Conservation (phyloP, 352 stramenopile genomes). For the Globisporangium cylindrosporum region DNA sequence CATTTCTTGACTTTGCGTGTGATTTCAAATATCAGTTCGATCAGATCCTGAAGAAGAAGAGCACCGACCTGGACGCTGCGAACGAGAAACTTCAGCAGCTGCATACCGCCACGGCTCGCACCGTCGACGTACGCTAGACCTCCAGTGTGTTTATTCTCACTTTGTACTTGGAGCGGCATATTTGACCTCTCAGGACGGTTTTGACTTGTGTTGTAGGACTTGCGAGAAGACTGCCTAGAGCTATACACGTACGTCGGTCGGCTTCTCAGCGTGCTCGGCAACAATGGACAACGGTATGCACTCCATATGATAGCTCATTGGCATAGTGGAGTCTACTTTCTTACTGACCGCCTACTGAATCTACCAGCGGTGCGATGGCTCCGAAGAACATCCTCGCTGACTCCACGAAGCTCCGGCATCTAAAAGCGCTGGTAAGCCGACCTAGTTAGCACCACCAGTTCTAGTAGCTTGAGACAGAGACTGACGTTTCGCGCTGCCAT, state of each 20-base stretch:
- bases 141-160: not conserved
- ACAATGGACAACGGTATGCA: conserved; percentile 19
- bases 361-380: conserved; percentile 11
- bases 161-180: not conserved
- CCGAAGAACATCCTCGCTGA: conserved; percentile 82
- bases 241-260: conserved; percentile 62
- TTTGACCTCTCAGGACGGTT: not conserved
- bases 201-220: conserved; percentile 29
- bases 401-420: conserved; percentile 52
- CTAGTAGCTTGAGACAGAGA: not conserved
- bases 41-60: conserved; percentile 56
- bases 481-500: not conserved
- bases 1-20: not conserved
- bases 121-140: conserved; percentile 38
- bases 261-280: conserved; percentile 27
- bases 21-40: conserved; percentile 40
- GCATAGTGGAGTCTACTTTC: not conserved
- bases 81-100: conserved; percentile 40
- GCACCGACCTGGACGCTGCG: conserved; percentile 30
- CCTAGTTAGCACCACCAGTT: not conserved
- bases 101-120: conserved; percentile 29
- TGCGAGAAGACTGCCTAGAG: conserved; percentile 67
- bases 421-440: conserved; percentile 67
- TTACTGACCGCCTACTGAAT: not conserved
- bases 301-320: not conserved